Conservation (phyloP, 2,329 filamentous ascomycete species). For the Trichoderma semiorbis region DNA sequence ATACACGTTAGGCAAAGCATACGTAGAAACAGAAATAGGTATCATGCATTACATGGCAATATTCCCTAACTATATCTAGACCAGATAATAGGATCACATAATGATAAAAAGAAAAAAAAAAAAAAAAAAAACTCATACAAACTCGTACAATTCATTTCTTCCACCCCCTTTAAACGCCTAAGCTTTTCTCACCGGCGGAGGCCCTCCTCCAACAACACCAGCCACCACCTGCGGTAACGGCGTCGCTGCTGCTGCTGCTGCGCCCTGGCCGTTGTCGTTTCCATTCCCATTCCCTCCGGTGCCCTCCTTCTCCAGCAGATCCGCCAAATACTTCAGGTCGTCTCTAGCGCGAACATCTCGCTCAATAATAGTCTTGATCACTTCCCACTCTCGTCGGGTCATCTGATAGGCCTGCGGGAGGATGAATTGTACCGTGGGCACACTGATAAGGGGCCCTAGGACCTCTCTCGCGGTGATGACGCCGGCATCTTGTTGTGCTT, state of each 20-base stretch:
- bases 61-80: conserved; percentile 1
- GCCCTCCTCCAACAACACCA: background rate
- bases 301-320: conserved; percentile 51
- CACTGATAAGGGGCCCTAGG: conserved; percentile 58
- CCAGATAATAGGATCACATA: background rate
- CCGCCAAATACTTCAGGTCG: conserved; percentile 56
- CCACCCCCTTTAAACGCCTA: background rate
- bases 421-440: conserved; percentile 66
- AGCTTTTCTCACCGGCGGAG: background rate
- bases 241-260: background rate
- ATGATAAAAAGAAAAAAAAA: background rate
- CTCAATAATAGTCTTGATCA: conserved; percentile 67
- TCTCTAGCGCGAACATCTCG: conserved; percentile 62
- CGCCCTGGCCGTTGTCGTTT: background rate
- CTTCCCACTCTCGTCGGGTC: conserved; percentile 67
- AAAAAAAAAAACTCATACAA: background rate
- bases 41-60: conserved; percentile 13
- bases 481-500: conserved; percentile 51
- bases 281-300: conserved; percentile 5
- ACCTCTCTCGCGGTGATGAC: conserved; percentile 59
- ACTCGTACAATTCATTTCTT: conserved; percentile 7
- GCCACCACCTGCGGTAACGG: conserved; percentile 1
- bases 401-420: conserved; percentile 66
- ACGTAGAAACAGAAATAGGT: background rate
- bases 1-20: background rate